A percentile compares a stretch with the other conserved stretches of the same genome.
Conservation (phyloP, 805 yeast genomes). For the Barnettozyma vustinii region DNA sequence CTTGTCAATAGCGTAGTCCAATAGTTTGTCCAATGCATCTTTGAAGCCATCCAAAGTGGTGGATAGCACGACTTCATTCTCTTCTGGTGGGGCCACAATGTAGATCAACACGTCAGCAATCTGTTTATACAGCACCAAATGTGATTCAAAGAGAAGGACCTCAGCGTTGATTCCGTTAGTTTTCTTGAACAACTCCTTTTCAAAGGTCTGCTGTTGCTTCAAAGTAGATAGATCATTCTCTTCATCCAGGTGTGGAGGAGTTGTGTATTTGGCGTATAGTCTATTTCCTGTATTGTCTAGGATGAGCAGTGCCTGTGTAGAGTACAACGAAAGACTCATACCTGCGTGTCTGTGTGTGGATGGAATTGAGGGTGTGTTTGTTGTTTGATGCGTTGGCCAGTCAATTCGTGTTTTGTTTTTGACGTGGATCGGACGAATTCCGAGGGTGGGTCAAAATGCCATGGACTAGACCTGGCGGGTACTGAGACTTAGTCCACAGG, state of each 20-base stretch:
- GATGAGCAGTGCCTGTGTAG: slow-evolving; percentile 74
- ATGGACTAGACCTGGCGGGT: background rate
- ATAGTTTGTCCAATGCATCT: slow-evolving; percentile 75
- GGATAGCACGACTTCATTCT: slow-evolving; percentile 78
- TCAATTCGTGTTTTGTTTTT: slow-evolving; percentile 5
- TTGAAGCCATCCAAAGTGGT: slow-evolving; percentile 70
- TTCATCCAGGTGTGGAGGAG: slow-evolving; percentile 45
- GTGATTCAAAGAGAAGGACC: slow-evolving; percentile 71
- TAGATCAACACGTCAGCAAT: slow-evolving; percentile 68
- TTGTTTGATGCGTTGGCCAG: background rate
- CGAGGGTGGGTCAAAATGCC: background rate
- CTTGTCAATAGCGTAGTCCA: slow-evolving; percentile 67
- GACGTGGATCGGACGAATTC: background rate
- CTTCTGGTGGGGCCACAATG: slow-evolving; percentile 69
- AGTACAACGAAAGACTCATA: slow-evolving; percentile 60
- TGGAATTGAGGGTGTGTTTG: background rate
- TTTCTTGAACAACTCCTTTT: slow-evolving; percentile 62
- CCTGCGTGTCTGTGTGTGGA: slow-evolving; percentile 14
- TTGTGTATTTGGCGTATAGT: slow-evolving; percentile 79
- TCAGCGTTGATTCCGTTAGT: slow-evolving; percentile 80
- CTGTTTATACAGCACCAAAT: slow-evolving; percentile 83
- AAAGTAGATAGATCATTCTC: slow-evolving; percentile 29
- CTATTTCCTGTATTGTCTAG: slow-evolving; percentile 79
- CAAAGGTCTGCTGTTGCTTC: slow-evolving; percentile 73
- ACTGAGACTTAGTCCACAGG: background rate